Conservation (phyloP, 2,329 filamentous ascomycete genomes). For the Xylariales sp. region DNA sequence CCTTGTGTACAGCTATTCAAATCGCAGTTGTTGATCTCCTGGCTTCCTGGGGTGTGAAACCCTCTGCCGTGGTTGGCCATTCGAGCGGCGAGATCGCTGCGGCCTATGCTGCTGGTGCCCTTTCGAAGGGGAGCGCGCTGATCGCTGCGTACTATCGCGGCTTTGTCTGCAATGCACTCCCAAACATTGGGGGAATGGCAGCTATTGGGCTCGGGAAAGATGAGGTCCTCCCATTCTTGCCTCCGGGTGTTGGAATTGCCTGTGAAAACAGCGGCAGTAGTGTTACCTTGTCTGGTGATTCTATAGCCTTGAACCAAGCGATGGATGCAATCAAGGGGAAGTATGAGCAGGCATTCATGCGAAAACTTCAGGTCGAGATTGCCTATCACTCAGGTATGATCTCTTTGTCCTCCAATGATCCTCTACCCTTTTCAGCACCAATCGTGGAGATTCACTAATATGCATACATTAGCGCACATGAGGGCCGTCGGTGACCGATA, state of each 20-base stretch:
- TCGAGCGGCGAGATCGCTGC: neutral
- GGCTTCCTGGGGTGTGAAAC: neutral
- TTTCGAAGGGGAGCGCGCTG: neutral
- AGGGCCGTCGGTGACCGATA: conserved; percentile 2
- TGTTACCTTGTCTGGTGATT: conserved; percentile 3
- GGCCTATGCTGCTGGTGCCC: neutral
- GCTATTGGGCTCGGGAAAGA: conserved; percentile 7
- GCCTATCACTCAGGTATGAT: conserved; percentile 10
- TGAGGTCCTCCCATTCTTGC: neutral
- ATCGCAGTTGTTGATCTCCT: neutral
- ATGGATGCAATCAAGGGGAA: neutral
- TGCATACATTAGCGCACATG: conserved; percentile 10
- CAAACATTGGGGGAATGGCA: conserved; percentile 6
- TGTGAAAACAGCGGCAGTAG: conserved; percentile 3
- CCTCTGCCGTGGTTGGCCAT: neutral
- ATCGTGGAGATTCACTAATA: too few relatives aligned
- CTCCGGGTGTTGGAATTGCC: neutral
- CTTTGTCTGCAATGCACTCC: neutral
- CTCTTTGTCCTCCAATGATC: neutral
- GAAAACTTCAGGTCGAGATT: conserved; percentile 11
- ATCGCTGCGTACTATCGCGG: neutral
- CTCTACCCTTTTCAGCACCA: too few relatives aligned
- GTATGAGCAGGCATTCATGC: neutral
- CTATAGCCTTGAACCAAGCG: neutral
- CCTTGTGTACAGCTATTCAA: neutral